Conservation (phyloP, 2,329 filamentous ascomycete genomes). For the Apiospora pterosperma region DNA sequence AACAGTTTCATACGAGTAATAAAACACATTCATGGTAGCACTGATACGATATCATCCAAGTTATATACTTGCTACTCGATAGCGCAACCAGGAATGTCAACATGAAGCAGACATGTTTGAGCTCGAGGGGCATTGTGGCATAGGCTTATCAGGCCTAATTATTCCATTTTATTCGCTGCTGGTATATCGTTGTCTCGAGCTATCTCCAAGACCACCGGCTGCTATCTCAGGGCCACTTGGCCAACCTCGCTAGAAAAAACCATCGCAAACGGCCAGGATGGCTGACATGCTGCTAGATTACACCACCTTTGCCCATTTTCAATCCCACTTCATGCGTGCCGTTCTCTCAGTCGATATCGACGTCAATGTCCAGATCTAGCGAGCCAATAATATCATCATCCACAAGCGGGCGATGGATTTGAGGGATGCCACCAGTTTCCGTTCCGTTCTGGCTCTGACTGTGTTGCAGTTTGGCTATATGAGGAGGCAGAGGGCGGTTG, state of each 20-base stretch:
- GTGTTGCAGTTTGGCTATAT: slow-evolving; percentile 51
- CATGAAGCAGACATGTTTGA: no score
- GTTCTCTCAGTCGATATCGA: slow-evolving; percentile 66
- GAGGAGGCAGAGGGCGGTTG: slow-evolving; percentile 42
- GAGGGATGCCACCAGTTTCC: slow-evolving; percentile 60
- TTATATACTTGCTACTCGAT: no score
- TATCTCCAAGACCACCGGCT: background rate
- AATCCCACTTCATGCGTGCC: background rate
- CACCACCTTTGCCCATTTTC: background rate
- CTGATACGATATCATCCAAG: no score
- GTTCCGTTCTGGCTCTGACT: slow-evolving; percentile 50
- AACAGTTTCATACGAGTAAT: no score
- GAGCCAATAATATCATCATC: slow-evolving; percentile 91
- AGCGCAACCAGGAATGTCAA: no score
- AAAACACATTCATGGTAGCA: no score
- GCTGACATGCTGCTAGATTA: background rate
- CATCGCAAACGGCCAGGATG: background rate
- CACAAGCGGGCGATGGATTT: slow-evolving; percentile 75
- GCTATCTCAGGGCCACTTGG: background rate
- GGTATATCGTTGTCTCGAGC: background rate
- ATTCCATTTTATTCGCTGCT: background rate
- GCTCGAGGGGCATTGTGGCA: no score
- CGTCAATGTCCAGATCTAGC: slow-evolving; percentile 87
- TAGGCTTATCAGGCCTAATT: background rate
- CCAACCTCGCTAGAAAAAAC: background rate